These are phyloP conservation scores for Coleophoma cylindrospora DNA, from an alignment of 2,329 filamentous ascomycete genomes.

Conservation along the genomic window DNA sequence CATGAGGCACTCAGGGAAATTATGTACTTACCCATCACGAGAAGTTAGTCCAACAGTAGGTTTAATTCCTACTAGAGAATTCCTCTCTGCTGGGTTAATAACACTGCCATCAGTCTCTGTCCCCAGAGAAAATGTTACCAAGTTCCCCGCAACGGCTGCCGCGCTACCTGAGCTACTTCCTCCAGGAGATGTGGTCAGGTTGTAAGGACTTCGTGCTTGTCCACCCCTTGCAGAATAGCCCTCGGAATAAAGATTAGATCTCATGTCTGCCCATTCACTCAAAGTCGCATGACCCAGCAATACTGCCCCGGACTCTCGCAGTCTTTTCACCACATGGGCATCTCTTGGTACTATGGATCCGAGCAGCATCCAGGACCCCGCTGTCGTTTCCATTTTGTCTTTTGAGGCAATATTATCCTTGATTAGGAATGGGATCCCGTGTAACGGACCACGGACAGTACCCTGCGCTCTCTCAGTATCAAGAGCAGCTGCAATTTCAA, in stretches of 20 bases:
- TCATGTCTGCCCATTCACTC: conserved; percentile 72
- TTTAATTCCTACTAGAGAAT: conserved; percentile 68
- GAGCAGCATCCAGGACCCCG: conserved; percentile 62
- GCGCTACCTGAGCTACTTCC: conserved; percentile 65
- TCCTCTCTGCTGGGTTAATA: conserved; percentile 67
- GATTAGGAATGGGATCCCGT: conserved; percentile 71
- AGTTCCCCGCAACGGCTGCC: conserved; percentile 58
- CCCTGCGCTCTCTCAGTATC: conserved; percentile 56
- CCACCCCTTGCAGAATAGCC: conserved; percentile 62
- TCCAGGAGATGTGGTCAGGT: conserved; percentile 62
- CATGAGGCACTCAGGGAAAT: conserved; percentile 33
- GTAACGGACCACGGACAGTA: conserved; percentile 57
- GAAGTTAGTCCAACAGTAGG: conserved; percentile 71
- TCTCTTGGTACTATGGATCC: conserved; percentile 65
- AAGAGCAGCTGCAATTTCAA: conserved; percentile 53
- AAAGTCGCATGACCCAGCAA: conserved; percentile 67
- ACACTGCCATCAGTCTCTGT: conserved; percentile 72
- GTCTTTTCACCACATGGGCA: conserved; percentile 53
- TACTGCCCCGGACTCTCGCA: conserved; percentile 57
- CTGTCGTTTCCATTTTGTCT: conserved; percentile 70
- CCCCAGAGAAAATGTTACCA: conserved; percentile 59
- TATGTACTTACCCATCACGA: conserved; percentile 36
- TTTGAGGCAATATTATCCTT: conserved; percentile 70
- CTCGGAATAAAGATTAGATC: conserved; percentile 61
- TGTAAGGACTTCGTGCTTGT: conserved; percentile 62